Conservation (phyloP, 192 early-diverging fungal genomes). For the Umbelopsis ramanniana region DNA sequence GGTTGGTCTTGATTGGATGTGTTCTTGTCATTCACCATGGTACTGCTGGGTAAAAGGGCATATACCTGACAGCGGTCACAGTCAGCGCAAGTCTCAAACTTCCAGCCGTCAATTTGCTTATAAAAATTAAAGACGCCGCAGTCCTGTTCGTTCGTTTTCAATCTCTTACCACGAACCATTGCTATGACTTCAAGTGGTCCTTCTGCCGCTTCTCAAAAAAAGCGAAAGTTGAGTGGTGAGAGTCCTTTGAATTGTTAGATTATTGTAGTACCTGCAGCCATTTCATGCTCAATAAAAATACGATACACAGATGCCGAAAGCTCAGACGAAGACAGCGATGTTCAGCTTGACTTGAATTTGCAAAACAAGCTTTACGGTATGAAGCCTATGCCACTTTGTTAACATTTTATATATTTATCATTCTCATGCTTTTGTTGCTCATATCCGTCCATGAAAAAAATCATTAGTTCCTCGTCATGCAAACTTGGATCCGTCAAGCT, state of each 20-base stretch:
- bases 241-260: not conserved
- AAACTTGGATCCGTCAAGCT: slow-evolving; percentile 33
- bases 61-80: not conserved
- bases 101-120: too few species aligned
- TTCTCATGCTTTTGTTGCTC: too few species aligned
- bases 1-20: not conserved
- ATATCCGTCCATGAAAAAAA: not conserved
- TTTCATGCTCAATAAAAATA: not conserved
- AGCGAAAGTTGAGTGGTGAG: slow-evolving; percentile 21
- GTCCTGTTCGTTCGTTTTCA: not conserved
- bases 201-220: not conserved
- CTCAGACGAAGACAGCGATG: slow-evolving; percentile 38
- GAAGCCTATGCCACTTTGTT: not conserved
- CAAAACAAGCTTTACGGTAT: slow-evolving; percentile 39
- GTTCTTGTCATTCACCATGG: not conserved
- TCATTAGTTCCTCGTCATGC: slow-evolving; percentile 45
- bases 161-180: not conserved
- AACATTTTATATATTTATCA: not conserved
- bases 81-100: too few species aligned
- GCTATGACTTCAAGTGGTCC: slow-evolving; percentile 2
- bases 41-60: not conserved
- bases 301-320: slow-evolving; percentile 8
- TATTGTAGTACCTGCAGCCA: not conserved
- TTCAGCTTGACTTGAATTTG: slow-evolving; percentile 33
- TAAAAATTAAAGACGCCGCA: not conserved